These are phyloP conservation scores for Penicillium sp. DNA, from an alignment of 2,329 filamentous ascomycete genomes.

Conservation along the genomic window DNA sequence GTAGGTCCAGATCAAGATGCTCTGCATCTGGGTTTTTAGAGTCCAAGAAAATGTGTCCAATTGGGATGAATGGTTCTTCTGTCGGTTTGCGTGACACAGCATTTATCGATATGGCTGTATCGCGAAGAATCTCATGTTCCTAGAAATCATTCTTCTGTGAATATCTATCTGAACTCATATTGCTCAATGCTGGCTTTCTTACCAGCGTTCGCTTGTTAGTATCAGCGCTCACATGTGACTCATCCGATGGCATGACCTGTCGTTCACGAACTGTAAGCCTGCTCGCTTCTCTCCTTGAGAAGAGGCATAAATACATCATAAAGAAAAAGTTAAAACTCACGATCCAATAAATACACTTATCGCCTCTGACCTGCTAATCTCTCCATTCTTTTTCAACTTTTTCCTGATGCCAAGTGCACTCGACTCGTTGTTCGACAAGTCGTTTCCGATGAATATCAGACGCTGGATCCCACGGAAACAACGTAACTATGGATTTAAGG, in stretches of 20 bases:
- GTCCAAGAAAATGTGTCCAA: constrained; percentile 25
- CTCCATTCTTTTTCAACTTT: constrained; percentile 19
- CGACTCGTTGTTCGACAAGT: constrained; percentile 18
- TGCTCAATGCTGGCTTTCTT: no score
- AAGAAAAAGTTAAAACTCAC: constrained; percentile 8
- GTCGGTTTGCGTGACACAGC: constrained; percentile 13
- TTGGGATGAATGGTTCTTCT: constrained; percentile 12
- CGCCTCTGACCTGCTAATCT: constrained; percentile 14
- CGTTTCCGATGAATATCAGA: constrained; percentile 12
- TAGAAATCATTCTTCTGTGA: not conserved
- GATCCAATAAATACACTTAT: constrained; percentile 25
- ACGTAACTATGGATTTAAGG: not conserved
- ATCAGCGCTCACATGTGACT: constrained; percentile 1
- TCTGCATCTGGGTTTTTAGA: constrained; percentile 13
- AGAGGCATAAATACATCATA: not conserved
- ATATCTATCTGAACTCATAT: no score
- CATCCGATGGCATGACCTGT: constrained; percentile 8
- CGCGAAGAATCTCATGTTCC: constrained; percentile 7
- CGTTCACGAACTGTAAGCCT: not conserved
- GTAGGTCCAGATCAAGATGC: constrained; percentile 11
- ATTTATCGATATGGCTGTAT: constrained; percentile 20
- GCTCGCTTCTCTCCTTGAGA: not conserved
- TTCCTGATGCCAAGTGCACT: constrained; percentile 21
- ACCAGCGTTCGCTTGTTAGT: not conserved
- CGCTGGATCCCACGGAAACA: constrained; percentile 22